Evolutionary conservation across 1,284 basidiomycete genomes (phyloP), one percentile per base, ranked within the genome.

Genomic region (Ceratobasidium theobromae): DNA sequence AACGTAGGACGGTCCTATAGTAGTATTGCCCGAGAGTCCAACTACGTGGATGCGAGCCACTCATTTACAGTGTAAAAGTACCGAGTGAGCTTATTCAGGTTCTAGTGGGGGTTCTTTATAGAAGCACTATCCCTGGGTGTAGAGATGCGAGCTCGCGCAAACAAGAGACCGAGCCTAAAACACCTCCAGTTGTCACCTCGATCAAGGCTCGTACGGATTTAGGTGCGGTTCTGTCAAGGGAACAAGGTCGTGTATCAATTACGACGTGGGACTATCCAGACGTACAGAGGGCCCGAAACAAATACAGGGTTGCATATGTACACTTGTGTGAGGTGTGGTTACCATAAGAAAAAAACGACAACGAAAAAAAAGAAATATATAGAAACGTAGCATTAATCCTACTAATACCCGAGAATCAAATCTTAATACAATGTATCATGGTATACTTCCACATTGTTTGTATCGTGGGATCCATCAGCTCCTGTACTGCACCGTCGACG

Each of bases 351-450:
- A 38, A 38, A 16, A 38, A 8, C 35, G 16, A 38, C 9, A 38
- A 8, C 35, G 35, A 38, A 38, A 38, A 16, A 38, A 8, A 38
- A 38, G 8, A 38, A 45, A 6, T 14, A 45, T 21, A 45, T 5
- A 9, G 9, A 45, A 45, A 45, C 43, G 43, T 25, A 14, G 4
- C 21, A 48, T 1, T 14, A 30, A 23, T 5, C 18, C 38, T n/a
- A 54, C 16, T 25, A n/a, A n/a, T n/a, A n/a, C n/a, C n/a, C n/a
- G n/a, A n/a, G n/a, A n/a, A n/a, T 45, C 21, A 62, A 18, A 40
- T 27, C 57, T 51, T 62, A 21, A 62, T 38, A 62, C 46, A 49
- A 25, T 30, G 18, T 21, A 51, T 49, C 57, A 62, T 62, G 25
- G 5, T 27, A 23, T 62, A 62, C 46, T 62, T 62, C 46, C 57